These are phyloP conservation scores for Aureobasidium leucospermi DNA, from an alignment of 2,329 filamentous ascomycete genomes.

Conservation along the genomic window DNA sequence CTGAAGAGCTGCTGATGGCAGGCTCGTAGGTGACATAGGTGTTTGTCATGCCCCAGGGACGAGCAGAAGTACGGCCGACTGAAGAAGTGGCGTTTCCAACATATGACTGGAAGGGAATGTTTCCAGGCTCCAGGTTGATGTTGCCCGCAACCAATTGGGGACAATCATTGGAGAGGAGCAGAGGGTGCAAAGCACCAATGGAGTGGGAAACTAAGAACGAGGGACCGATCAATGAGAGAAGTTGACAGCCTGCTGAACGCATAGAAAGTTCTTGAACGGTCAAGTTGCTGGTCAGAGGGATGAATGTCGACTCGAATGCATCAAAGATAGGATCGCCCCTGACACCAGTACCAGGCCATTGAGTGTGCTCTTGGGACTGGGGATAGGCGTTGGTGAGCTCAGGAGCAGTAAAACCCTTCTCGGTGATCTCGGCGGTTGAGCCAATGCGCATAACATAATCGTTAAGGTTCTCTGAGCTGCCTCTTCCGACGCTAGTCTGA, in stretches of 20 bases:
- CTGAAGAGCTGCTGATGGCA: slow-evolving; percentile 20
- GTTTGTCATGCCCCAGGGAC: slow-evolving; percentile 29
- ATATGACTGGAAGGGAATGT: slow-evolving; percentile 40
- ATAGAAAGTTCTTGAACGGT: slow-evolving; percentile 25
- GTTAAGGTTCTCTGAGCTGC: slow-evolving; percentile 15
- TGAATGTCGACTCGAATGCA: slow-evolving; percentile 24
- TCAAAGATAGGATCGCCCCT: slow-evolving; percentile 25
- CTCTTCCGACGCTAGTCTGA: slow-evolving; percentile 16
- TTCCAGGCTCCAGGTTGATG: slow-evolving; percentile 46
- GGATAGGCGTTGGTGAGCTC: slow-evolving; percentile 16
- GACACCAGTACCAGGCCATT: slow-evolving; percentile 19
- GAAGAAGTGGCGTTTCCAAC: slow-evolving; percentile 18
- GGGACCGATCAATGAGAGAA: slow-evolving; percentile 25
- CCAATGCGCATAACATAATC: slow-evolving; percentile 11
- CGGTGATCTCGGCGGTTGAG: slow-evolving; percentile 4
- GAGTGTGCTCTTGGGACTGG: slow-evolving; percentile 17
- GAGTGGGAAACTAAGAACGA: slow-evolving; percentile 30
- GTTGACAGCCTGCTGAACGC: slow-evolving; percentile 24
- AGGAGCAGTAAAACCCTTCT: slow-evolving; percentile 21
- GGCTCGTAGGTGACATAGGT: slow-evolving; percentile 29
- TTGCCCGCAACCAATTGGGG: slow-evolving; percentile 44
- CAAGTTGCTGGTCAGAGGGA: slow-evolving; percentile 25
- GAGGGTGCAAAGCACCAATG: slow-evolving; percentile 26
- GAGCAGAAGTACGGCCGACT: slow-evolving; percentile 15
- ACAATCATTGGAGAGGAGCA: slow-evolving; percentile 43